phyloP scores from a whole-genome alignment of 495 filamentous ascomycete species.

The Tuber indicum region DNA sequence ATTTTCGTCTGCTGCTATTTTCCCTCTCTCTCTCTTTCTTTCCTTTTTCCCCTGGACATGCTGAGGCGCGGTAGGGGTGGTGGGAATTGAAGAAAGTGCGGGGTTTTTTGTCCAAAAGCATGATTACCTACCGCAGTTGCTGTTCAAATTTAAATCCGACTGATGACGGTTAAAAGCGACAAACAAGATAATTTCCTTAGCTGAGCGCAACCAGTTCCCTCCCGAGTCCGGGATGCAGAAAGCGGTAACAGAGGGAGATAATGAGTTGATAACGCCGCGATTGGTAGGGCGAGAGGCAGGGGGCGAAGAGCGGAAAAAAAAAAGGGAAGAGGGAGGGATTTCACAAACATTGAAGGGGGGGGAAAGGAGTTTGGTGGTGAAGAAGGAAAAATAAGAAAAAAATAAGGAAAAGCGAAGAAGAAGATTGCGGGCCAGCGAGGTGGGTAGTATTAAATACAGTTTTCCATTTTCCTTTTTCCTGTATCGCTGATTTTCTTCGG shows the following conservation, averaged over 20 bases:
- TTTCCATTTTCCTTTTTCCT: conserved; percentile 4
- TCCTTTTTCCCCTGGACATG: background rate
- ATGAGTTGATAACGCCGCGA: conserved; percentile 3
- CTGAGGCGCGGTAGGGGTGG: conserved; percentile 28
- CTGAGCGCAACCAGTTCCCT: conserved; percentile 28
- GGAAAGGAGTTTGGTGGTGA: conserved; percentile 19
- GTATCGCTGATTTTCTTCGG: background rate
- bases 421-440: conserved; percentile 9
- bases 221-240: conserved; percentile 21
- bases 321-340: background rate
- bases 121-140: conserved; percentile 37
- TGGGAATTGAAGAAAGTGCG: conserved; percentile 33
- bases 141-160: conserved; percentile 40
- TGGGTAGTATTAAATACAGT: conserved; percentile 36
- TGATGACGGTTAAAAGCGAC: conserved; percentile 40
- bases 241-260: conserved; percentile 14
- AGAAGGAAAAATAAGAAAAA: conserved; percentile 18
- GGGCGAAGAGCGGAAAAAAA: background rate
- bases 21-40: background rate
- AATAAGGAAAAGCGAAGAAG: background rate
- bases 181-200: conserved; percentile 36
- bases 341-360: conserved; percentile 16
- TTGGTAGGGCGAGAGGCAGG: background rate
- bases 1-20: conserved; percentile 2
- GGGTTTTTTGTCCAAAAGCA: conserved; percentile 16